Evolutionary conservation across 1,139 yeast species (phyloP), one percentile per base, ranked within the genome.

Genomic region (Suhomyces wounanorum): DNA sequence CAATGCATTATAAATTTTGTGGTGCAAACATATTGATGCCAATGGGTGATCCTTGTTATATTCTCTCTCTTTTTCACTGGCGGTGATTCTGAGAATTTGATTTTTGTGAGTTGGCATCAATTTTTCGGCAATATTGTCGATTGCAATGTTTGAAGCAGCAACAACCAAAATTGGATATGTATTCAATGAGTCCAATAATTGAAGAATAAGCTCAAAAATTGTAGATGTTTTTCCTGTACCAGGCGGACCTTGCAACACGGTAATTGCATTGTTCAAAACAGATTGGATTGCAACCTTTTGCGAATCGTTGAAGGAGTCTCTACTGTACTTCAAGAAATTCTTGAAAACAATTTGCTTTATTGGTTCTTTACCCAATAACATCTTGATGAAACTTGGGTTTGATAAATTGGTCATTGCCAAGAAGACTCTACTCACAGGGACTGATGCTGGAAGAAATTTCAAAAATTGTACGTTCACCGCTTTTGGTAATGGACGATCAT

Each of bases 91-190:
- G 47, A 85, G 63, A 18, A 85, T 78, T 39, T 79, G 79, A 46
- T 75, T 75, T 7, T 77, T 79, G 55, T 81, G 80, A 40, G 76
- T 73, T 3, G 69, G 69, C 62, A 82, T 62, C 52, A 85, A 70
- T 59, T 85, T 85, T 59, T 85, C 91, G 0, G 90, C 91, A 64
- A 85, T 85, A 58, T 85, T 85, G 62, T 85, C 92, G 59, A 85
- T 84, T 1, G 92, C 91, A 62, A 85, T 83, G 60, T 85, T 85
- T 0, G 90, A 85, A 0, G 89, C 88, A 0, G 92, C 91, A 48
- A 85, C 89, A 48, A 86, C 89, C 52, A 85, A 70, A 40, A 85
- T 83, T 2, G 92, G 91, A 58, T 71, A 81, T 0, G 85, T 78
- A 57, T 80, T 76, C 56, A 82, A 70, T 47, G 80, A 78, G 40